Percentiles rank a stretch among this genome's conserved stretches.
Evolutionary conservation across 192 early-diverging fungal genomes (phyloP).

Genomic region (Coemansia sp.): DNA sequence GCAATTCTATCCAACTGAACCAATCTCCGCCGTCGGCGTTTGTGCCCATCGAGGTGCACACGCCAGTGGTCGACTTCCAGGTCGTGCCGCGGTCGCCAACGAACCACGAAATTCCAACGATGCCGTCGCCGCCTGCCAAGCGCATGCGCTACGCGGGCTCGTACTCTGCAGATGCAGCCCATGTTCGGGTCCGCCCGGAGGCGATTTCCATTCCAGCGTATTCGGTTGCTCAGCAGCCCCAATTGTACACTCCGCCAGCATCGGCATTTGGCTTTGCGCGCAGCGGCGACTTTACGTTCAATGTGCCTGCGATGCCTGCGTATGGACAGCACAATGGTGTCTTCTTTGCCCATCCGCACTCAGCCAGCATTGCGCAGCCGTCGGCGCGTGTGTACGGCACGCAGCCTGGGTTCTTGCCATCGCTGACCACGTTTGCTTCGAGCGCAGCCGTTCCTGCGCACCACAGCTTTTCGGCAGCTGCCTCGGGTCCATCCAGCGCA

Average conservation of each 20-base stretch:
- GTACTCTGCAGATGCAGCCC: not conserved
- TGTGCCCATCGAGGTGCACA: slow-evolving; percentile 8
- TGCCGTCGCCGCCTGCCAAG: slow-evolving; percentile 45
- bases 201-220: slow-evolving; percentile 22
- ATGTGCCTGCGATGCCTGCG: slow-evolving; percentile 15
- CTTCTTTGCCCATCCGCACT: slow-evolving; percentile 8
- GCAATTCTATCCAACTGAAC: slow-evolving; percentile 11
- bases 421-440: not conserved
- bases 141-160: slow-evolving; percentile 30
- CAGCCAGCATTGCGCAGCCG: slow-evolving; percentile 8
- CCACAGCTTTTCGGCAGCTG: not conserved
- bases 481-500: not conserved
- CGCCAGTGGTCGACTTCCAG: slow-evolving; percentile 35
- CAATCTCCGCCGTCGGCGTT: slow-evolving; percentile 13
- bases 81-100: slow-evolving; percentile 46
- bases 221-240: slow-evolving; percentile 11
- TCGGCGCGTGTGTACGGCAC: slow-evolving; percentile 7
- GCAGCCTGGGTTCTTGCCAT: not conserved
- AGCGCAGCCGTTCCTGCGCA: not conserved
- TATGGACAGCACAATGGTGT: slow-evolving; percentile 2
- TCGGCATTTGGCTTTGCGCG: slow-evolving; percentile 30
- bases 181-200: slow-evolving; percentile 14
- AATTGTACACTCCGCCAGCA: slow-evolving; percentile 38
- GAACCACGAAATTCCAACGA: not conserved
- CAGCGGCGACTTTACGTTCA: slow-evolving; percentile 44